Conservation (phyloP, 345 rosid species). For the Dipteronia sinensis region DNA sequence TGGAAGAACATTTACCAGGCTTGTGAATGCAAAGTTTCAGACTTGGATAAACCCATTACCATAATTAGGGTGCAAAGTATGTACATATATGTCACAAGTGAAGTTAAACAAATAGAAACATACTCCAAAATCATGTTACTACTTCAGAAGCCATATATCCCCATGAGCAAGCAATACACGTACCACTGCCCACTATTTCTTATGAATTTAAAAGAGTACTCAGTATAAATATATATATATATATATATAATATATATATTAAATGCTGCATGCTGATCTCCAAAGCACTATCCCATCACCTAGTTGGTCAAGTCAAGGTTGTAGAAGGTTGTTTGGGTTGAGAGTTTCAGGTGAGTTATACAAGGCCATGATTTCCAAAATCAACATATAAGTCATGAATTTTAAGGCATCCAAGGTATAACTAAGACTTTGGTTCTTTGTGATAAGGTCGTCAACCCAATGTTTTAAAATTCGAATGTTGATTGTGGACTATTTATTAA, state of each 20-base stretch:
- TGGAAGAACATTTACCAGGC: neutral
- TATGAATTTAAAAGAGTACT: neutral
- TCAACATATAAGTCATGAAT: neutral
- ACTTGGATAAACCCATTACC: neutral
- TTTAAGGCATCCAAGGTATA: neutral
- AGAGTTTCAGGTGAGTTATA: neutral
- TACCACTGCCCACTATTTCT: neutral
- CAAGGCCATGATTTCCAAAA: neutral
- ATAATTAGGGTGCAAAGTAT: neutral
- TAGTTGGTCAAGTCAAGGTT: neutral
- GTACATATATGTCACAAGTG: neutral
- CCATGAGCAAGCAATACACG: neutral
- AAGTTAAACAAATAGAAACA: neutral
- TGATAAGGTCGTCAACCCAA: conserved; percentile 5
- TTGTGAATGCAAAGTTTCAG: neutral
- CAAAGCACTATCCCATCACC: neutral
- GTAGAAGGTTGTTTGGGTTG: neutral
- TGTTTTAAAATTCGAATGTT: too few relatives aligned
- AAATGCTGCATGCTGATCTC: neutral
- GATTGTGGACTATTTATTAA: too few relatives aligned
- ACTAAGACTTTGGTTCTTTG: neutral
- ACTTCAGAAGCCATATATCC: neutral
- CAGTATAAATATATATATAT: neutral
- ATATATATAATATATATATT: neutral
- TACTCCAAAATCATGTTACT: neutral